These are phyloP conservation scores for Suhomyces atakaporum DNA, from an alignment of 1,139 yeast genomes.

Conservation along the genomic window DNA sequence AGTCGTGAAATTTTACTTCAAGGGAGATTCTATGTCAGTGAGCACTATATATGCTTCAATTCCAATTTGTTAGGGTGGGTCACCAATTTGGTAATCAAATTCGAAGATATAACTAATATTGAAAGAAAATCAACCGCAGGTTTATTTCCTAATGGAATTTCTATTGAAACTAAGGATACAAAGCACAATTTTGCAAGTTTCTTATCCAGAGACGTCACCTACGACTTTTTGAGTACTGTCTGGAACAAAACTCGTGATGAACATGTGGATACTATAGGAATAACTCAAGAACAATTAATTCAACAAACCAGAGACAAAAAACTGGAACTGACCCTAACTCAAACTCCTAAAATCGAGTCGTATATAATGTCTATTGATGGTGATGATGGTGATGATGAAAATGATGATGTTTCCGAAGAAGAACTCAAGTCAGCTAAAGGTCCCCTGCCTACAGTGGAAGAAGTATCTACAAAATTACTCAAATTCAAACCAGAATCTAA, in stretches of 20 bases:
- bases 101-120: conserved; percentile 68
- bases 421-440: conserved; percentile 1
- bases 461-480: conserved; percentile 19
- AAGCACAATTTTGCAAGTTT: conserved; percentile 85
- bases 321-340: conserved; percentile 1
- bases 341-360: conserved; percentile 19
- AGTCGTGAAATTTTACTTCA: conserved; percentile 88
- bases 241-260: conserved; percentile 44
- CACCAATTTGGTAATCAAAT: conserved; percentile 72
- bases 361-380: conserved; percentile 28
- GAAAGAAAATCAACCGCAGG: conserved; percentile 88
- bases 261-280: conserved; percentile 2
- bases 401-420: conserved; percentile 11
- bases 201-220: conserved; percentile 76
- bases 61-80: conserved; percentile 95
- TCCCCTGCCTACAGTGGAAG: conserved; percentile 1
- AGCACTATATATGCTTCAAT: conserved; percentile 79
- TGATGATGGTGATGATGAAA: conserved; percentile 22
- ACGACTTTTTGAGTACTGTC: conserved; percentile 62
- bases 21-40: conserved; percentile 85
- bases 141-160: conserved; percentile 86
- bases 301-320: conserved; percentile 8
- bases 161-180: conserved; percentile 66
- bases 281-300: conserved; percentile 18
- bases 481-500: conserved; percentile 33